phyloP scores from a whole-genome alignment of 257 asterid species.

The Nyctanthes arbortristis region DNA sequence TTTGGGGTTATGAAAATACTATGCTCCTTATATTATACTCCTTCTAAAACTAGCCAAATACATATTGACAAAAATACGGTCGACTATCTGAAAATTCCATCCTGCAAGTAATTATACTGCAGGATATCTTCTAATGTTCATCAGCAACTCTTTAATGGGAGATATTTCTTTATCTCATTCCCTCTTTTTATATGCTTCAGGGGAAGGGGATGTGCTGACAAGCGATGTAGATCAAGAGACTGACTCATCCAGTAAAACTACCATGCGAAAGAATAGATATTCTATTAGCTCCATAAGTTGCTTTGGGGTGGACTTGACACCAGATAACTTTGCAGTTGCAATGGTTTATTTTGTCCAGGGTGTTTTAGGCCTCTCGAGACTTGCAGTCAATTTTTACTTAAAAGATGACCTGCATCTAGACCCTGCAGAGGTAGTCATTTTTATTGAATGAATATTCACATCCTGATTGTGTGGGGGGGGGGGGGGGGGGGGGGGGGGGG shows the following conservation, averaged over 20 bases:
- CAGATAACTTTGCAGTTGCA: conserved; percentile 94
- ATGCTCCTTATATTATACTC: not conserved
- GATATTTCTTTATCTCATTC: not conserved
- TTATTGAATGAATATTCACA: conserved; percentile 11
- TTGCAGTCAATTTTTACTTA: conserved; percentile 93
- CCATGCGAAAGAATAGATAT: conserved; percentile 55
- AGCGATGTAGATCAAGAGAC: conserved; percentile 51
- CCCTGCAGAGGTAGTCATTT: conserved; percentile 90
- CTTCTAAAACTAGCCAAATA: too few species aligned
- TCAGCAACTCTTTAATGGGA: not conserved
- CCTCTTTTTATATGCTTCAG: conserved; percentile 39
- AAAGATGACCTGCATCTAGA: conserved; percentile 96
- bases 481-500: too few species aligned
- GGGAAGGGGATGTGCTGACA: conserved; percentile 50
- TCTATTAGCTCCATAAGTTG: conserved; percentile 50
- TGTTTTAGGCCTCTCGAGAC: conserved; percentile 87
- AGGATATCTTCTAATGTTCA: conserved; percentile 1
- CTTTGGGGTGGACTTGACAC: conserved; percentile 88
- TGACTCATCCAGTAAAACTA: conserved; percentile 43
- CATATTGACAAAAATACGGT: too few species aligned
- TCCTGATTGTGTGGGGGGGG: too few species aligned
- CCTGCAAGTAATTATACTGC: not conserved
- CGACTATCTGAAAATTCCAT: too few species aligned
- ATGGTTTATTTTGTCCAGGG: conserved; percentile 99
- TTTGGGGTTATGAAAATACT: not conserved